These are phyloP conservation scores for Monilinia aucupariae DNA, from an alignment of 2,329 filamentous ascomycete species.

Conservation along the genomic window DNA sequence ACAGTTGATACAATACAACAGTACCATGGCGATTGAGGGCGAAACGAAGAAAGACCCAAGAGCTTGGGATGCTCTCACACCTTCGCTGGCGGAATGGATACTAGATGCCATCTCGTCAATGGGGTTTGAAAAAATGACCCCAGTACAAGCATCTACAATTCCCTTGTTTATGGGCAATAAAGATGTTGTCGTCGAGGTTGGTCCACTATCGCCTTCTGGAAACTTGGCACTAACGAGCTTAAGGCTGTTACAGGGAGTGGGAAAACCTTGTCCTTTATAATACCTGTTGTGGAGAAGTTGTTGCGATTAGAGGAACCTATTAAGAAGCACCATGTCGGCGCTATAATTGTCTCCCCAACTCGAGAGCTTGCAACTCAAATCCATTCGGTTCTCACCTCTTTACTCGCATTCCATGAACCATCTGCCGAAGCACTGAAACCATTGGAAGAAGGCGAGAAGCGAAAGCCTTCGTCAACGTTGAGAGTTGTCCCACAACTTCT, in stretches of 20 bases:
- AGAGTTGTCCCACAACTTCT: constrained; percentile 81
- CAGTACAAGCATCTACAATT: constrained; percentile 88
- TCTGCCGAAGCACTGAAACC: constrained; percentile 62
- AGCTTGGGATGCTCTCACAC: constrained; percentile 64
- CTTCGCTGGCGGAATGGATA: constrained; percentile 74
- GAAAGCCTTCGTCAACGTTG: constrained; percentile 41
- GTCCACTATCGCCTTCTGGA: constrained; percentile 9
- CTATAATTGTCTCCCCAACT: constrained; percentile 88
- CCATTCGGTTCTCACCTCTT: constrained; percentile 67
- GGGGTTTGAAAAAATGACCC: constrained; percentile 84
- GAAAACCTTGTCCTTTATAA: constrained; percentile 81
- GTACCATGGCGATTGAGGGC: constrained; percentile 7
- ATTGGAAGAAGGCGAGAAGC: constrained; percentile 50
- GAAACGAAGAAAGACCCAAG: constrained; percentile 44
- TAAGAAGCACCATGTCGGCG: constrained; percentile 84
- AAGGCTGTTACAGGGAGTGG: constrained; percentile 84
- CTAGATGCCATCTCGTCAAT: constrained; percentile 76
- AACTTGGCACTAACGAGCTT: constrained; percentile 14
- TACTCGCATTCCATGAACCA: constrained; percentile 76
- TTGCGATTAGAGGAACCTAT: constrained; percentile 74
- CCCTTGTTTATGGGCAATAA: constrained; percentile 86
- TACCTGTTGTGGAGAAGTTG: constrained; percentile 78
- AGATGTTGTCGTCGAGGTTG: constrained; percentile 81
- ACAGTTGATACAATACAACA: background rate
- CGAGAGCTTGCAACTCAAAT: constrained; percentile 91